Evolutionary conservation across 805 yeast species (phyloP), one percentile per base, ranked within the genome.

Genomic region (Isabelozyma heimii): DNA sequence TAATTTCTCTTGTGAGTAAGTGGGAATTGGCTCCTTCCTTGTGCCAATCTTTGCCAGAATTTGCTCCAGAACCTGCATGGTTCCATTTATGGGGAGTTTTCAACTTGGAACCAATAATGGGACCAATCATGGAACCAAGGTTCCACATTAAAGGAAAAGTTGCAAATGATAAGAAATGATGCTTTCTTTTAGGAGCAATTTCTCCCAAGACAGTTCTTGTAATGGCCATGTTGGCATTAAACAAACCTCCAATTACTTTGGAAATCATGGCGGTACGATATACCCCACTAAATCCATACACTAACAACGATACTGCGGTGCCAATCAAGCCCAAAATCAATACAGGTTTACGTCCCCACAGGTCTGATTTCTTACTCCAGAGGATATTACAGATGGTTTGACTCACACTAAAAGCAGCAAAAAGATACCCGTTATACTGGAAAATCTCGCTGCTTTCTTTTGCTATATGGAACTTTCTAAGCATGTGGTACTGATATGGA

Each of bases 401-500:
- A 50, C 75, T 76, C 27, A 83, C 72, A 20, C 87, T 84, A 65
- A 83, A 84, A n/a, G 78, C 68, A 0, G 87, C 78, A 1, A 85
- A 75, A 48, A 84, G 63, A 57, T 82, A 82, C 6, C 89, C 89
- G 8, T 86, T 79, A 60, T 81, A 84, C 48, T 73, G 77, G 2
- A 85, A 72, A 37, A 84, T 79, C 43, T 77, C 77, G 37, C n/a
- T n/a, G 84, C 79, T 43, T 78, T 77, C 73, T 43, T 79, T 79
- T 13, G 80, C 79, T 12, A 81, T 62, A 4, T 75, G 73, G 58
- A 82, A 82, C 51, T 80, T 84, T 50, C 80, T 62, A 16, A 83
- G 82, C 85, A 83, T 80, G 64, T 80, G 83, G 60, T 79, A 83
- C 37, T 82, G 75, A 57, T 83, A 83, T 2, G 88, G 88, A 58